Base-by-base conservation (phyloP, 805 yeast species). In the Saturnispora mendoncae region DNA sequence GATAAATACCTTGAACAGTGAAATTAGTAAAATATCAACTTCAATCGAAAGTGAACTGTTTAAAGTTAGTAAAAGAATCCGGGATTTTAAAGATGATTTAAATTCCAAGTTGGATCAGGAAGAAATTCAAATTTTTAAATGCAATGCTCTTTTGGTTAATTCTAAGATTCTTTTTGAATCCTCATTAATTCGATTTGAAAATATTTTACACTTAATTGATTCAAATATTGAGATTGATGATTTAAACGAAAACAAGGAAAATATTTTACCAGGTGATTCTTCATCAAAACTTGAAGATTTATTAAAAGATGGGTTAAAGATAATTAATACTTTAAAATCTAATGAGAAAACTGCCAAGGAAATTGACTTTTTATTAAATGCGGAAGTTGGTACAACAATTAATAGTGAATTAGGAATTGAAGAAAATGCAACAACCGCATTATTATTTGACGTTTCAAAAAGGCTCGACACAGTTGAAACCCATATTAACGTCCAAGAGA, bases 131-230 rank as follows among this genome's bases (percentile, higher is more conserved):
- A 23, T 57, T 6, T 52, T 47, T 38, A 60, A 58, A 39, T 50
- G 61, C 31, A 52, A 52, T 33, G 34, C 58, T 2, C 37, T 54
- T 43, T 40, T 57, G 7, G 19, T 49, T 1, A 51, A 53, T 34
- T 48, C 62, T 7, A 51, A 56, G 40, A 46, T 53, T 18, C 30
- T 58, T 27, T 51, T 58, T 38, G 60, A 58, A 35, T 52, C 61
- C 2, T 50, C 60, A 14, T 27, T 58, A 10, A 45, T 52, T 1
- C 56, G 50, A 14, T 53, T 57, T 39, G 60, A 57, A 39, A 30
- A 45, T 4, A 39, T 53, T 15, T 19, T 39, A 14, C 4, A 18
- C 4, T n/a, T 26, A 6, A 21, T 37, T 4, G 28, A 37, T 23
- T 17, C 33, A 12, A 24, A 33, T 14, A 23, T 14, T 10, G 17